A percentile compares a stretch with the other conserved stretches of the same genome.
Evolutionary conservation across 768 basidiomycete genomes (phyloP).

Genomic region (Suillus weaverae): DNA sequence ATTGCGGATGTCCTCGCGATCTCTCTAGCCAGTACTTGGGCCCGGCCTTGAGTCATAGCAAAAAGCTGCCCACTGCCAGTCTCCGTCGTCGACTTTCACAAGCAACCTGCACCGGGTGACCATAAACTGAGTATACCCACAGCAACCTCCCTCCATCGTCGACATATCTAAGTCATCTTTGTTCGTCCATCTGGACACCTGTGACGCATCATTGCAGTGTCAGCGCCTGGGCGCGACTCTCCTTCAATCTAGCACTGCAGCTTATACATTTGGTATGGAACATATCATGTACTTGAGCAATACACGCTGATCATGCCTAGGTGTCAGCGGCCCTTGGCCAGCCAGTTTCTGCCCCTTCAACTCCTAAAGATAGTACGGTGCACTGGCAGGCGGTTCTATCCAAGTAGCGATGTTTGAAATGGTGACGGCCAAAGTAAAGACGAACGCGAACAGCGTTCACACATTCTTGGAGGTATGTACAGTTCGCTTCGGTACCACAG

Average conservation of each 20-base stretch:
- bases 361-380: constrained; percentile 34
- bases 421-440: constrained; percentile 41
- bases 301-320: constrained; percentile 12
- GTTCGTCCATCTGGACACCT: not conserved
- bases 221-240: constrained; percentile 41
- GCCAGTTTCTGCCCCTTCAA: not conserved
- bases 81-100: constrained; percentile 4
- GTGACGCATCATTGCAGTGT: constrained; percentile 16
- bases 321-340: constrained; percentile 37
- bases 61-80: not conserved
- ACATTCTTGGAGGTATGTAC: constrained; percentile 40
- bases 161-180: constrained; percentile 28
- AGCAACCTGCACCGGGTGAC: constrained; percentile 48
- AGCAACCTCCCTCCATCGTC: constrained; percentile 42
- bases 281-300: not conserved
- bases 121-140: constrained; percentile 43
- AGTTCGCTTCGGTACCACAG: no score
- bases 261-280: constrained; percentile 32
- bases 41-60: no score
- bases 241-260: constrained; percentile 37
- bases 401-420: constrained; percentile 41
- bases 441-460: constrained; percentile 43
- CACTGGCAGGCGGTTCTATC: constrained; percentile 32
- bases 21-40: no score
- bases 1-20: not conserved